Evolutionary conservation across 148 eudicot species (phyloP), one percentile per base, ranked within the genome.

Genomic region (Amaranthus cruentus): DNA sequence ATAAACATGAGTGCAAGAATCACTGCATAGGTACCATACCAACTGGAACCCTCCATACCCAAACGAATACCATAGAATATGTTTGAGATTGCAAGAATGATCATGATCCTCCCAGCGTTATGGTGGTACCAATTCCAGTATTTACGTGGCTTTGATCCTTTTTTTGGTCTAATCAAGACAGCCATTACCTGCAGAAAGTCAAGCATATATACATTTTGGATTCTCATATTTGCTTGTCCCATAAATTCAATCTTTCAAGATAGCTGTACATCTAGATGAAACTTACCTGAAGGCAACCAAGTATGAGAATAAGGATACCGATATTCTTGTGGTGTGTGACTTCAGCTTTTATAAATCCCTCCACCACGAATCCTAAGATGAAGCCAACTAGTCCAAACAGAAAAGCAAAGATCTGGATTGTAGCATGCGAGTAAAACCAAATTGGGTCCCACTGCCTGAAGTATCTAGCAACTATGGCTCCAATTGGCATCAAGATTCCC

Each of bases 81-180:
- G 66, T 94, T 91, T 7, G 80, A 66, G 4, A 81, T 82, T 6
- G 87, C 90, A 21, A 91, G 73, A 55, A 91, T 14, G 57, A 94
- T 57, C 71, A 88, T 1, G 5, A 81, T 47, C 79, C 98, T 82
- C 55, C 98, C 98, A 15, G 90, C 83, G 1, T 48, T 78, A 63
- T 78, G 85, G 77, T 94, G 98, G 76, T 84, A 89, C 91, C 88
- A 94, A 70, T 94, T 94, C 98, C 98, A 94, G 72, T 91, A 91
- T 73, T 87, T 94, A 53, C 98, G 80, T 12, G 71, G 70, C 75
- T 94, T 91, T 6, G 95, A 74, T 38, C 56, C 88, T 75, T 85
- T 88, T 28, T 84, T 67, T 6, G 98, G 97, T 73, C 98, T 82
- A 57, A 79, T 79, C 73, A 91, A 71, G n/a, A 91, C 50, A 4